These are phyloP conservation scores for Trypanosoma melophagium DNA, from an alignment of 208 protist species.

Conservation along the genomic window DNA sequence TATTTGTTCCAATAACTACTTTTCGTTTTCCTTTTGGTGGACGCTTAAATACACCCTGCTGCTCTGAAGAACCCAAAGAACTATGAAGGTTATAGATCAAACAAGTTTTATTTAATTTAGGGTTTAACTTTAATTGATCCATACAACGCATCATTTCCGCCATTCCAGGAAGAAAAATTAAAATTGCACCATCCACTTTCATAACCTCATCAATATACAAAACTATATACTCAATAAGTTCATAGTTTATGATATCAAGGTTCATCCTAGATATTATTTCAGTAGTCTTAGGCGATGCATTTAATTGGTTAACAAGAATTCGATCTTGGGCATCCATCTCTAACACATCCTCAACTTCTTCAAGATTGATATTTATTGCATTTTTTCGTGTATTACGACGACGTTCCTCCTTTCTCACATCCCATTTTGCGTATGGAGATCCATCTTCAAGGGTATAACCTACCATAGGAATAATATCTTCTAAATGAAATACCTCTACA, in stretches of 20 bases:
- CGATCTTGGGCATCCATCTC: conserved; percentile 45
- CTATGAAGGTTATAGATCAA: conserved; percentile 93
- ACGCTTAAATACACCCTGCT: conserved; percentile 91
- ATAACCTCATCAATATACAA: conserved; percentile 76
- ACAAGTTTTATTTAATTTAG: conserved; percentile 39
- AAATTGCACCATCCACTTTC: conserved; percentile 77
- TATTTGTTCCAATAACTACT: conserved; percentile 96
- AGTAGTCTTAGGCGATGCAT: conserved; percentile 55
- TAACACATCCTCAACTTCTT: conserved; percentile 62
- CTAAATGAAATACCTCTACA: conserved; percentile 92
- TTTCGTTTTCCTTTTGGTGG: conserved; percentile 91
- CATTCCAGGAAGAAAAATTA: conserved; percentile 97
- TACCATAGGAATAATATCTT: conserved; percentile 89
- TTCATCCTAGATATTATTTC: conserved; percentile 84
- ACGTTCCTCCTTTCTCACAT: conserved; percentile 37
- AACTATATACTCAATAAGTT: conserved; percentile 92
- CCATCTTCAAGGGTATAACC: conserved; percentile 81
- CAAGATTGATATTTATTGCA: conserved; percentile 51
- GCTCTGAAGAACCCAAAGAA: conserved; percentile 88
- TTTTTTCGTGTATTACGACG: conserved; percentile 78
- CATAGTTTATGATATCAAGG: conserved; percentile 93
- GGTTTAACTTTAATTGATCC: conserved; percentile 78
- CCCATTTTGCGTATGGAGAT: conserved; percentile 69
- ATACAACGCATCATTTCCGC: conserved; percentile 91
- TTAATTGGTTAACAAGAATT: conserved; percentile 39